phyloP scores from a whole-genome alignment of 2,329 filamentous ascomycete genomes.

The Pyrenophora tritici-repentis region DNA sequence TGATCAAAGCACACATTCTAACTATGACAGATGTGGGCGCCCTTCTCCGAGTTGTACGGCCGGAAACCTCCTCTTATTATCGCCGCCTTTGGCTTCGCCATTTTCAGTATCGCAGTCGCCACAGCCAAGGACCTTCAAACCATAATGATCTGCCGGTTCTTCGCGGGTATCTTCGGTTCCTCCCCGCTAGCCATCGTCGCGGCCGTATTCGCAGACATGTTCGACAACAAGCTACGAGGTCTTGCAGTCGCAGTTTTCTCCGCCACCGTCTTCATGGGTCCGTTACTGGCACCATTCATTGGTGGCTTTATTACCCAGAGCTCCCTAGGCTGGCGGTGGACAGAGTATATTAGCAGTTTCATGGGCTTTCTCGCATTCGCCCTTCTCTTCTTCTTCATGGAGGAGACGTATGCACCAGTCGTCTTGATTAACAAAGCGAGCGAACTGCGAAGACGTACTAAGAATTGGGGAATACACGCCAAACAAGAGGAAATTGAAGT shows the following conservation, averaged over 20 bases:
- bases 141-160: constrained; percentile 59
- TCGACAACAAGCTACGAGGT: constrained; percentile 52
- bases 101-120: constrained; percentile 58
- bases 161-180: constrained; percentile 60
- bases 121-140: constrained; percentile 59
- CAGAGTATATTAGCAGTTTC: constrained; percentile 58
- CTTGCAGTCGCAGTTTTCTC: constrained; percentile 57
- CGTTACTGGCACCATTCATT: constrained; percentile 59
- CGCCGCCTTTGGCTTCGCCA: constrained; percentile 55
- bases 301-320: constrained; percentile 59
- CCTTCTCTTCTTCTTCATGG: constrained; percentile 58
- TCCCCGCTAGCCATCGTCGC: constrained; percentile 58
- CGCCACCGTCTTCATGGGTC: constrained; percentile 56
- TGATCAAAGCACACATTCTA: not conserved
- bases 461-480: constrained; percentile 67
- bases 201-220: constrained; percentile 63
- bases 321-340: constrained; percentile 61
- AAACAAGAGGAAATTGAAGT: constrained; percentile 61
- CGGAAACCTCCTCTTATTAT: constrained; percentile 56
- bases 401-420: constrained; percentile 64
- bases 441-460: constrained; percentile 59
- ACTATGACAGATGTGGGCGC: constrained; percentile 49
- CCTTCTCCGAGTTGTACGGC: constrained; percentile 58
- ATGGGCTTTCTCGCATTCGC: constrained; percentile 60
- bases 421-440: constrained; percentile 62